Conservation (phyloP, 2,329 filamentous ascomycete species). For the Diplodia scrobiculata region DNA sequence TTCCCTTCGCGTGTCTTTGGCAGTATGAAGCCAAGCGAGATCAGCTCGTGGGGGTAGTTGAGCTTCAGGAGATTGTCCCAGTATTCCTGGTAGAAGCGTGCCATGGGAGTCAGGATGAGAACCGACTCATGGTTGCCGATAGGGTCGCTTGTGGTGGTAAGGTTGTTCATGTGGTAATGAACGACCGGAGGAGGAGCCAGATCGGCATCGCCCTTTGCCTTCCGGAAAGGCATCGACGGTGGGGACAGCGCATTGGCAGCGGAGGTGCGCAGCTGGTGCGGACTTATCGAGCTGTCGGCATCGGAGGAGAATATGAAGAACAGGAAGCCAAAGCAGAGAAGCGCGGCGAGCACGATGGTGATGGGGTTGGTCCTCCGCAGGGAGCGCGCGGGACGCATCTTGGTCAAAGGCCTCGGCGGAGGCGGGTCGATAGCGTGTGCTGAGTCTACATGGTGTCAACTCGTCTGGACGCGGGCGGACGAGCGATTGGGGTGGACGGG, state of each 20-base stretch:
- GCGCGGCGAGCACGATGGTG: conserved; percentile 69
- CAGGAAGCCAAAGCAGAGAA: conserved; percentile 66
- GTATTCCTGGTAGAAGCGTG: conserved; percentile 89
- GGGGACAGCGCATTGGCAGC: conserved; percentile 72
- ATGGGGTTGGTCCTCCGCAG: conserved; percentile 79
- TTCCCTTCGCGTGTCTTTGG: conserved; percentile 94
- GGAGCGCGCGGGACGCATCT: conserved; percentile 63
- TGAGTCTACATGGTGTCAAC: conserved; percentile 1
- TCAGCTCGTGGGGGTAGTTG: conserved; percentile 87
- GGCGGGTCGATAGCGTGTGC: not conserved
- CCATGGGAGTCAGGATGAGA: conserved; percentile 88
- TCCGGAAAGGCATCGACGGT: conserved; percentile 73
- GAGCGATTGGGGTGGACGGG: not conserved
- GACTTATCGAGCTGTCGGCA: conserved; percentile 52
- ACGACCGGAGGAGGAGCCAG: conserved; percentile 78
- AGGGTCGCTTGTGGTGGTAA: conserved; percentile 78
- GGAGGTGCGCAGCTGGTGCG: conserved; percentile 57
- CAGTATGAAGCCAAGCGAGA: conserved; percentile 93
- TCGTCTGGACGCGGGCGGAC: too few species aligned
- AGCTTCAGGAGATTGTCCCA: conserved; percentile 90
- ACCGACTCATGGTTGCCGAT: conserved; percentile 79
- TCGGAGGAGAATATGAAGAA: conserved; percentile 60
- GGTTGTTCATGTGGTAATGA: conserved; percentile 92
- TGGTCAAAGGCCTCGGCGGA: conserved; percentile 7
- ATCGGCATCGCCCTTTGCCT: conserved; percentile 57